A percentile compares a stretch with the other conserved stretches of the same genome.
Conservation (phyloP, 805 yeast species). For the Cyberlindnera sargentensis region DNA sequence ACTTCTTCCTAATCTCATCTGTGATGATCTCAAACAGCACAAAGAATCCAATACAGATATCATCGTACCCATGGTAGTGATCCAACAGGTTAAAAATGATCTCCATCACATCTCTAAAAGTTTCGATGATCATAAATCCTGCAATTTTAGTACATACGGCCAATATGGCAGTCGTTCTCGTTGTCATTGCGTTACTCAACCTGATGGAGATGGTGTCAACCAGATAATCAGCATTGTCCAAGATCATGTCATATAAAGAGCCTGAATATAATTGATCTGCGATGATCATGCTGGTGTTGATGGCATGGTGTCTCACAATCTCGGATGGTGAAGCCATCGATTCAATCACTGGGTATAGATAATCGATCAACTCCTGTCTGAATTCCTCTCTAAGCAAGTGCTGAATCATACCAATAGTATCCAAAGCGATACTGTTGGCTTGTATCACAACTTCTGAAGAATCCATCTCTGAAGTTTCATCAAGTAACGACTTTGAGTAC, state of each 20-base stretch:
- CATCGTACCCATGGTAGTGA: conserved; percentile 74
- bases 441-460: conserved; percentile 7
- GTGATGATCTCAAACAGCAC: conserved; percentile 58
- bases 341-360: conserved; percentile 66
- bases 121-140: conserved; percentile 57
- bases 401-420: conserved; percentile 33
- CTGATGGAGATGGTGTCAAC: conserved; percentile 70
- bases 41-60: conserved; percentile 67
- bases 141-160: conserved; percentile 63
- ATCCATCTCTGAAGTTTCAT: conserved; percentile 24
- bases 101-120: conserved; percentile 64
- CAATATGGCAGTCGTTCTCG: conserved; percentile 68
- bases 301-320: conserved; percentile 43
- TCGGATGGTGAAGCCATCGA: conserved; percentile 53
- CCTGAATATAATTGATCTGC: conserved; percentile 47
- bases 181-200: conserved; percentile 61
- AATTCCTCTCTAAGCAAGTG: conserved; percentile 20
- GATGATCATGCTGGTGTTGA: conserved; percentile 42
- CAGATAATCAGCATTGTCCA: conserved; percentile 71
- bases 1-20: conserved; percentile 35
- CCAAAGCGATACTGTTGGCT: conserved; percentile 33
- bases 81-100: conserved; percentile 75
- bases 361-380: conserved; percentile 56
- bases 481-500: conserved; percentile 36
- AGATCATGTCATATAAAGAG: conserved; percentile 47